These are phyloP conservation scores for Adansonia grandidieri DNA, from an alignment of 441 rosid species.

Conservation along the genomic window DNA sequence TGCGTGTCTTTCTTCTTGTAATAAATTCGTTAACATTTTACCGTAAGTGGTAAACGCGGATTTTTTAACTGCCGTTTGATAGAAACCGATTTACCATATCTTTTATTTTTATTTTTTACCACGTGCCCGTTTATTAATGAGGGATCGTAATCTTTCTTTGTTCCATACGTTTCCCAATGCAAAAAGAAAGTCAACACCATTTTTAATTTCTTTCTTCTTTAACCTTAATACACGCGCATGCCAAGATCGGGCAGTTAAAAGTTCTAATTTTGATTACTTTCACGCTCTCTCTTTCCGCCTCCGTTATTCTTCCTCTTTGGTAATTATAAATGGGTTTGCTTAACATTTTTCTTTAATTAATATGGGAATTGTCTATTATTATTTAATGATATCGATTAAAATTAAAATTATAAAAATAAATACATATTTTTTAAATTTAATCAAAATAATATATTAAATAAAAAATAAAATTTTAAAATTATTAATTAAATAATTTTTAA, in stretches of 20 bases:
- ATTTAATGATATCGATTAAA: no score
- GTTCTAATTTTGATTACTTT: background rate
- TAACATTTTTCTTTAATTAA: no score
- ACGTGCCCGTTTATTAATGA: constrained; percentile 40
- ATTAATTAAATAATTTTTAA: no score
- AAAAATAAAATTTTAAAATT: no score
- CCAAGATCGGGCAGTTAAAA: background rate
- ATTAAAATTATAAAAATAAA: no score
- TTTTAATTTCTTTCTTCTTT: background rate
- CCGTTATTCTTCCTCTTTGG: background rate
- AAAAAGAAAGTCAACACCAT: constrained; percentile 22
- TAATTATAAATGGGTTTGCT: no score
- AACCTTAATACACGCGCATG: constrained; percentile 37
- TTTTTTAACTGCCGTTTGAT: constrained; percentile 28
- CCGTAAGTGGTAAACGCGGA: constrained; percentile 49
- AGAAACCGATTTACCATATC: constrained; percentile 32
- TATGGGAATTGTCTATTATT: no score
- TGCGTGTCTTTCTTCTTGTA: constrained; percentile 29
- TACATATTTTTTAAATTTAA: no score
- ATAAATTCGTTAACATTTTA: constrained; percentile 47
- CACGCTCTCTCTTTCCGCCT: background rate
- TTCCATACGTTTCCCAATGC: constrained; percentile 38
- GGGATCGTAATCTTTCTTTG: background rate
- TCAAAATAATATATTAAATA: no score
- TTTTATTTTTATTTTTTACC: constrained; percentile 12